Base-by-base conservation (phyloP, 2,329 filamentous ascomycete species). In the Sarocladium oryzae region DNA sequence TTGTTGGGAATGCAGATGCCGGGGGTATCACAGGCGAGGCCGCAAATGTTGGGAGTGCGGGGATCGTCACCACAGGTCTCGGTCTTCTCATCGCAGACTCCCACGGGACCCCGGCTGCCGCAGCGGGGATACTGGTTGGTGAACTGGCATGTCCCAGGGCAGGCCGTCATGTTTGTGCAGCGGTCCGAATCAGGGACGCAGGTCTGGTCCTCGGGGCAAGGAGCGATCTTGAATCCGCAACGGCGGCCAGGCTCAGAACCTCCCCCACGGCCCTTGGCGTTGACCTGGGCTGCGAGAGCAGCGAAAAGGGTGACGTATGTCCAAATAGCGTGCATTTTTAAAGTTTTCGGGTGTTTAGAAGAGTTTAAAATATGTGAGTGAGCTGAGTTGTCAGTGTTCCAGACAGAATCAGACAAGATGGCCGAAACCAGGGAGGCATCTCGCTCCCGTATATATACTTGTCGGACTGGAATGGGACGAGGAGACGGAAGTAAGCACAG, bases 1-100 rank as follows among this genome's bases (percentile, higher is more conserved):
- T 54, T 41, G 18, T 53, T 53, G 20, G 53, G 52, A 13, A 63
- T 53, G 45, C 56, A 63, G 41, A 63, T 60, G 6, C 61, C 61
- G 4, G 54, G 53, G 21, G 20, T 21, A 45, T 60, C 60, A 51
- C 61, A 62, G 9, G 58, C 58, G 56, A 59, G 53, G 10, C 59
- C 59, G 51, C 61, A 62, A 21, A 53, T 26, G 56, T 58, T 9
- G 52, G 49, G 40, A 4, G 28, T 43, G 33, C 67, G 61, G 10
- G 68, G 66, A 23, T 71, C 66, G 51, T 69, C 59, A 13, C 60
- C 52, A 50, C 68, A 71, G 2, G 55, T 51, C 10, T 36, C 30
- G 2, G 55, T 56, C 10, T 56, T 55, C 16, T 52, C 51, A 26
- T 56, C 52, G 56, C 67, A 70, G 0, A 52, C 41, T 20, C 43